Conservation (phyloP, 345 rosid species). For the Eucalyptus brandiana region DNA sequence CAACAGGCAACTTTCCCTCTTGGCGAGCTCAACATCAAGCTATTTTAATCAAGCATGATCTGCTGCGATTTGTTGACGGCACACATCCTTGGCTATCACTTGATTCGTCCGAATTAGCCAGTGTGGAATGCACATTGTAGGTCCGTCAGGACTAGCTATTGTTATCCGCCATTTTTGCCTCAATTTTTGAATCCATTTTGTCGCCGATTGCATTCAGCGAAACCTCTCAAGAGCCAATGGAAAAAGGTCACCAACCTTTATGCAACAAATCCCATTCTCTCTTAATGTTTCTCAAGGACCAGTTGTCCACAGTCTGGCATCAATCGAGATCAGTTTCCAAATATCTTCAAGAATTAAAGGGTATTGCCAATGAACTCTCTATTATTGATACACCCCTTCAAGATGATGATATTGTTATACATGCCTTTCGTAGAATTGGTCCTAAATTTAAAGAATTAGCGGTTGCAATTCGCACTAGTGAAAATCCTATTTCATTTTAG, state of each 20-base stretch:
- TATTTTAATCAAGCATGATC: not conserved
- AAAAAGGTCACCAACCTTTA: not conserved
- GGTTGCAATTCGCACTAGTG: not conserved
- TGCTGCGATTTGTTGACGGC: not conserved
- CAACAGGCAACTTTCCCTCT: not conserved
- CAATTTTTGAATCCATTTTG: not conserved
- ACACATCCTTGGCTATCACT: not conserved
- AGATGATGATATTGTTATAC: not conserved
- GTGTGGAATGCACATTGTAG: not conserved
- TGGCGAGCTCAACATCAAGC: not conserved
- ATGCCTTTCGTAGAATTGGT: not conserved
- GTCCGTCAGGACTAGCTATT: not conserved
- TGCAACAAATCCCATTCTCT: not conserved
- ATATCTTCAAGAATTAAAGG: not conserved
- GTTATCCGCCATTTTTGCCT: not conserved
- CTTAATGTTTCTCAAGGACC: not conserved
- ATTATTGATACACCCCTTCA: not conserved
- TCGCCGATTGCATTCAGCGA: not conserved
- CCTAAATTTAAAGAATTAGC: not conserved
- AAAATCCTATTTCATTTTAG: not conserved
- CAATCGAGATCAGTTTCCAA: not conserved
- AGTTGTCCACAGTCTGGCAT: not conserved
- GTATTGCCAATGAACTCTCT: not conserved
- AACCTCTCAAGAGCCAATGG: not conserved
- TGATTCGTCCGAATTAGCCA: not conserved